Percentiles rank a stretch among this genome's conserved stretches.
These are phyloP conservation scores for Powellomyces hirtus DNA, from an alignment of 192 early-diverging fungal genomes.

Conservation along the genomic window DNA sequence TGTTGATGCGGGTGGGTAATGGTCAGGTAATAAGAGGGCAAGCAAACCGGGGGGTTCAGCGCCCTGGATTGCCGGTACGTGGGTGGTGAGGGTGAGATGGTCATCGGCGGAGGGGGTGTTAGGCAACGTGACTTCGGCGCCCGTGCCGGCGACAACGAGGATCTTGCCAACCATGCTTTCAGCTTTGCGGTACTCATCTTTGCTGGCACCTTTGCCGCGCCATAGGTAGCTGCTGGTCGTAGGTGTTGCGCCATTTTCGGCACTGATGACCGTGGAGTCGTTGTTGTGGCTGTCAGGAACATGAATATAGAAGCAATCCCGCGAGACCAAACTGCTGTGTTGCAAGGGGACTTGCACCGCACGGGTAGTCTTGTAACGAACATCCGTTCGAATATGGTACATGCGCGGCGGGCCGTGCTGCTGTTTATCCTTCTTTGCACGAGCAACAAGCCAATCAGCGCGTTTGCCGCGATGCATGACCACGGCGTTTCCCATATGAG, in stretches of 20 bases:
- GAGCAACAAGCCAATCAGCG: neutral
- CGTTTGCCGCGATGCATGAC: conserved; percentile 44
- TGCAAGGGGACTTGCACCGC: conserved; percentile 38
- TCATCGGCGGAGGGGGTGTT: neutral
- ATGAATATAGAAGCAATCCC: conserved; percentile 50
- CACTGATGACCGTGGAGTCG: neutral
- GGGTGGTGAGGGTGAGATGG: neutral
- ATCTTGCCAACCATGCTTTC: conserved; percentile 20
- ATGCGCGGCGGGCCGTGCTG: conserved; percentile 7
- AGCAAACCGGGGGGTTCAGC: neutral
- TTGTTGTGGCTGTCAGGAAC: neutral
- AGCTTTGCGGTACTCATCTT: conserved; percentile 36
- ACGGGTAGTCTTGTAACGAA: conserved; percentile 40
- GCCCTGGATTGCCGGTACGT: neutral
- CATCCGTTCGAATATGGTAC: conserved; percentile 53
- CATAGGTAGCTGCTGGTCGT: conserved; percentile 44
- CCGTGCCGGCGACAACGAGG: neutral
- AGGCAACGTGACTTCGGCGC: neutral
- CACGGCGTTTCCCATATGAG: conserved; percentile 45
- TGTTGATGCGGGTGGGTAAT: neutral
- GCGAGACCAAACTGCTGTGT: conserved; percentile 23
- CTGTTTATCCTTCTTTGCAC: neutral
- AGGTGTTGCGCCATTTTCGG: too few species aligned
- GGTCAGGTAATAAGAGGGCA: neutral
- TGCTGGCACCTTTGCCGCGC: conserved; percentile 41